Percentiles rank a stretch among this genome's conserved stretches.
Evolutionary conservation across 2,329 filamentous ascomycete species (phyloP).

Genomic region (Escovopsis sp.): DNA sequence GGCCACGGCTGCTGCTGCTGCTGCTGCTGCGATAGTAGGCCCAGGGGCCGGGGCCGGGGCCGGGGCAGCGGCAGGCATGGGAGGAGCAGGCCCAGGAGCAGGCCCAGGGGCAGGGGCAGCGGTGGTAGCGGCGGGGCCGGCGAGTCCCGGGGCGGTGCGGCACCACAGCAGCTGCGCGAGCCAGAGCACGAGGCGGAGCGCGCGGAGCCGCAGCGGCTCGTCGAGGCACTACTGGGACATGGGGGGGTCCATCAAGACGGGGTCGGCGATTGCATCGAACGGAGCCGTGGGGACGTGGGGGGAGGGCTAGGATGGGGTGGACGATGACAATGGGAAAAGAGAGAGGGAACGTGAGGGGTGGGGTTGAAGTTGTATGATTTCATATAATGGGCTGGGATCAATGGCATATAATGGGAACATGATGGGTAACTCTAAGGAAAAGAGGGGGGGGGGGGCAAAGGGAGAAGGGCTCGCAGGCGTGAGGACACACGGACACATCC

Average conservation of each 20-base stretch:
- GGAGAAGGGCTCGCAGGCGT: too few species aligned
- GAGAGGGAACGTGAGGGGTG: too few species aligned
- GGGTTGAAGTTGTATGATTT: too few species aligned
- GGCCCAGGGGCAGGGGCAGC: constrained; percentile 19
- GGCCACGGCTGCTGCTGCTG: constrained; percentile 26
- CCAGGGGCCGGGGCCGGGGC: constrained; percentile 32
- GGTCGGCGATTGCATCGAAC: constrained; percentile 51
- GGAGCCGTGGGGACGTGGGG: constrained; percentile 67
- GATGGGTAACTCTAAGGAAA: too few species aligned
- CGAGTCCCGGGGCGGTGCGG: constrained; percentile 32
- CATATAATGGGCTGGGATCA: too few species aligned
- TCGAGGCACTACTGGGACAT: constrained; percentile 88
- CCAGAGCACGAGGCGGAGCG: constrained; percentile 67
- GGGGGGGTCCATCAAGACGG: constrained; percentile 64
- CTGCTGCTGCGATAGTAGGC: background rate
- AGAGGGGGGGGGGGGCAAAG: too few species aligned
- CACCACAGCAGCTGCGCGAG: constrained; percentile 63
- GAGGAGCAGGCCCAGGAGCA: too few species aligned
- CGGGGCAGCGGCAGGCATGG: constrained; percentile 26
- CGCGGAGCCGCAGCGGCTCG: constrained; percentile 51
- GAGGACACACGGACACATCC: too few species aligned
- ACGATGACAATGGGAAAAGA: too few species aligned
- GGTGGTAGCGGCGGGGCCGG: constrained; percentile 26
- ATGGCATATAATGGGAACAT: too few species aligned
- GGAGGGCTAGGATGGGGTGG: constrained; percentile 37